Base-by-base conservation (phyloP, 2,329 filamentous ascomycete genomes). In the Cladophialophora yegresii region DNA sequence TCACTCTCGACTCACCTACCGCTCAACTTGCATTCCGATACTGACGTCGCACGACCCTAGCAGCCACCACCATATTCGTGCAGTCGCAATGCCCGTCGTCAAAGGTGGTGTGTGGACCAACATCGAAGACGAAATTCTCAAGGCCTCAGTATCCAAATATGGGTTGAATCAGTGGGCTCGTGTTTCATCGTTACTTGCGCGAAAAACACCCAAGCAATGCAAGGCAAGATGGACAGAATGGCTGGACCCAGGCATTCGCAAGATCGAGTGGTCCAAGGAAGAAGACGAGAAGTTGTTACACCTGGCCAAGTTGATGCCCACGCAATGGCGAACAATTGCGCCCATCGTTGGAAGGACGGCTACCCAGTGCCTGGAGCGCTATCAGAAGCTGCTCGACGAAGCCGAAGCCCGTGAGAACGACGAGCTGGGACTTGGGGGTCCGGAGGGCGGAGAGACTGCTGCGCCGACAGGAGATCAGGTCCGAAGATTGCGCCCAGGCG, bases 171-270 rank as follows among this genome's bases (percentile, higher is more conserved):
- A 99, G 80, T 99, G 95, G 95, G 93, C 95, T 75, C 93, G 95
- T 78, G 95, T 98, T 69, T 97, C 95, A 62, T 98, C 95, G 64
- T 86, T 99, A 70, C 88, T 99, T 70, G 93, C 93, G 76, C 91
- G 96, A 74, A 99, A 99, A 79, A 98, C 95, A 33, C 89, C 95
- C 58, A 99, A 99, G 81, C 95, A 99, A 81, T 99, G 95, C 87
- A 99, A 99, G 81, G 93, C 95, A 66, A 86, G 95, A 81, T 99
- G 95, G 95, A 88, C 89, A 76, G 93, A 99, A 84, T 99, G 95
- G 93, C 86, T 99, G 71, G 95, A 99, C 75, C 95, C 95, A 22
- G 91, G 91, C 75, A 98, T 99, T 81, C 91, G 93, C 75, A 99
- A 99, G 83, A 95, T 96, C 72, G 95, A 99, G 81, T 99, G 95